Evolutionary conservation across 495 filamentous ascomycete species (phyloP), one percentile per base, ranked within the genome.

Genomic region (Lentithecium fluviatile): DNA sequence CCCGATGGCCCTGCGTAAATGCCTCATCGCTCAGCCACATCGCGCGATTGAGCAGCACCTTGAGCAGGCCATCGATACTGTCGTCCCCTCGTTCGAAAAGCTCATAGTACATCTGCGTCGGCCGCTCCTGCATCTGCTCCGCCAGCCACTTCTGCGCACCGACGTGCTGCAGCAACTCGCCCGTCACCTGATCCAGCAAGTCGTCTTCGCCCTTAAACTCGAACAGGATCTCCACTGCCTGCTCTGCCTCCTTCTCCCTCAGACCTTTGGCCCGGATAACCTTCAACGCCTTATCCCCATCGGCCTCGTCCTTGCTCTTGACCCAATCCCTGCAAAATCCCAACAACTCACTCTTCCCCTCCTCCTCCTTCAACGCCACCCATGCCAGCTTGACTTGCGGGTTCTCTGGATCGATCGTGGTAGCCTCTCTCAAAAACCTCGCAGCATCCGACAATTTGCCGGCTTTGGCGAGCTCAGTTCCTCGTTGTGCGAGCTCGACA

Each of bases 71-170:
- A 43, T 83, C 82, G 10, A 85, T 80, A 11, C 80, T 80, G 8
- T 79, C 80, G 61, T 85, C 83, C 25, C 87, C 87, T 34, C 83
- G 72, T 24, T 77, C 75, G 66, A 82, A 87, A 48, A 88, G 74
- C 6, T 78, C 73, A 29, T 82, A 75, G 49, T 88, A 85, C 29
- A 68, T 60, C 54, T 79, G 78, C 0, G 78, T 82, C 20, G 81
- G 79, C 10, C 77, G 76, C 0, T 76, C 61, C 45, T 77, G 69
- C 17, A 88, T 70, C 55, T 75, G 69, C 10, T 70, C 68, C 1
- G 83, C 80, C 37, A 88, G 75, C 46, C 75, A 72, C 55, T 77
- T 79, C 23, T 83, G 80, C 15, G 86, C 85, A 21, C 77, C 81
- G 26, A 67, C 62, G 58, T 84, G 74, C 45, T 78, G 76, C 26